Base-by-base conservation (phyloP, 179 eudicot species). In the Patellifolia procumbens region DNA sequence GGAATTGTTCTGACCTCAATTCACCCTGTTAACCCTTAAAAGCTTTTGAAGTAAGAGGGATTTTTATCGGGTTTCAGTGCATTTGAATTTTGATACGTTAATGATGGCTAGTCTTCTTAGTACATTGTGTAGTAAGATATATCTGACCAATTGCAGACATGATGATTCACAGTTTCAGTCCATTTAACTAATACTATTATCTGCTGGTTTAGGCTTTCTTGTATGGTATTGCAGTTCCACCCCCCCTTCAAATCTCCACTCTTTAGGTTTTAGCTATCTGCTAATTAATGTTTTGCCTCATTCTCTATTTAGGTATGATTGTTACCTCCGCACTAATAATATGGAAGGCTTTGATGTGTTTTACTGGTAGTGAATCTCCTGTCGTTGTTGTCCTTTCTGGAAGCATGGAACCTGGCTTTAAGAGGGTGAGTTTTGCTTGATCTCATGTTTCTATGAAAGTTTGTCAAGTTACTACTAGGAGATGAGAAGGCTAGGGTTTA, bases 351-450 rank as follows among this genome's bases (percentile, higher is more conserved):
- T 87, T 91, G 86, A 88, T 88, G 85, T 88, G 91, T 68, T 34
- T 92, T 15, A 92, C 91, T 31, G 93, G 97, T 22, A 91, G 91
- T 48, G 91, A 87, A 77, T 89, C 93, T 68, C 97, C 97, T 66
- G 89, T 92, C 28, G 93, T 91, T 20, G 97, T 91, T 26, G 93
- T 92, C 53, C 90, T 92, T 72, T 83, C 91, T 53, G 96, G 82
- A 78, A 92, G 97, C 83, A 92, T 92, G 97, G 97, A 92, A 77
- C 97, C 97, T 61, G 97, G 90, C 20, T 91, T 92, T 68, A 68
- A 82, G 51, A 88, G 89, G 83, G 97, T 92, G 72, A 82, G 85
- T 62, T 74, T 26, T 77, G 19, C 69, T 55, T 59, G 42, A 46
- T 71, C 55, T 59, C 52, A 31, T 37, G 64, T 28, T 49, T 55